phyloP scores from a whole-genome alignment of 2,329 filamentous ascomycete genomes.

The Fusarium haematococcum region DNA sequence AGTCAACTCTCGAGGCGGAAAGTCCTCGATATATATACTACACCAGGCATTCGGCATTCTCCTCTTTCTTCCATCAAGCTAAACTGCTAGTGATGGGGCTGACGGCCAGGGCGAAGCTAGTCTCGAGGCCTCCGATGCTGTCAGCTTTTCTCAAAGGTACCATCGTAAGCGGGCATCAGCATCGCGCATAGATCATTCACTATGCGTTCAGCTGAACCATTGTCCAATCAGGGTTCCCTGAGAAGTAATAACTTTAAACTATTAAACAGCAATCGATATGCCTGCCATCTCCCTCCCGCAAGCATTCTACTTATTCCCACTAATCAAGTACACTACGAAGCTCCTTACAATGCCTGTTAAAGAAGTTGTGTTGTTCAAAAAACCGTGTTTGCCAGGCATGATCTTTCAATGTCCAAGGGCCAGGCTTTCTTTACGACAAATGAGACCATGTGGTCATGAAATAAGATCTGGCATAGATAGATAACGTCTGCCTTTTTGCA shows the following conservation, averaged over 20 bases:
- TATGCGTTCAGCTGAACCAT: background rate
- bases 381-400: too few relatives aligned
- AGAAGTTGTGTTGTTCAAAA: background rate
- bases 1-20: fast-evolving
- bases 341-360: background rate
- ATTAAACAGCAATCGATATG: background rate
- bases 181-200: background rate
- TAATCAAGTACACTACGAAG: background rate
- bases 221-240: background rate
- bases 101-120: background rate
- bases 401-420: background rate
- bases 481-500: background rate
- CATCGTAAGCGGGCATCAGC: background rate
- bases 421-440: background rate
- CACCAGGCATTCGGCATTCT: too few relatives aligned
- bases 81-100: background rate
- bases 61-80: background rate
- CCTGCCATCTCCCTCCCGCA: too few relatives aligned
- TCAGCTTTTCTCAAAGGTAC: background rate
- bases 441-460: too few relatives aligned
- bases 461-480: background rate
- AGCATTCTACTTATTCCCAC: background rate
- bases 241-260: background rate
- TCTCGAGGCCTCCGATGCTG: background rate
- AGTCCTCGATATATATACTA: background rate